Percentiles rank a stretch among this genome's conserved stretches.
Evolutionary conservation across 495 filamentous ascomycete genomes (phyloP).

Genomic region (Gamarada debralockiae): DNA sequence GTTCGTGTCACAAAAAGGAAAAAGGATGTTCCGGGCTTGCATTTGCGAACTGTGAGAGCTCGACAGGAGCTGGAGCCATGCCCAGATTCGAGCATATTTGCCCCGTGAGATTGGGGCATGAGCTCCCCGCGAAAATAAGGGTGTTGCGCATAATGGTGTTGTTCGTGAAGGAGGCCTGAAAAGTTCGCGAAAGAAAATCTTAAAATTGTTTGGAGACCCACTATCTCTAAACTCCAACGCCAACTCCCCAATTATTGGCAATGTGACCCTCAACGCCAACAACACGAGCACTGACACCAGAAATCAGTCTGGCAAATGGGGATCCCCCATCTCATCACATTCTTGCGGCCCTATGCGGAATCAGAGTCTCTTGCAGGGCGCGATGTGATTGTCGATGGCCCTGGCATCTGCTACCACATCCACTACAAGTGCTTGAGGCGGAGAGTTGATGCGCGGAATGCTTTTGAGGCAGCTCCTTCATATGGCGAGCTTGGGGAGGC

Average conservation of each 20-base stretch:
- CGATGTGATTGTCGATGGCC: constrained; percentile 68
- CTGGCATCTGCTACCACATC: constrained; percentile 63
- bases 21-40: constrained; percentile 21
- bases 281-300: not conserved
- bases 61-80: constrained; percentile 52
- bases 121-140: constrained; percentile 53
- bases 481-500: constrained; percentile 58
- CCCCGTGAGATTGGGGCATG: constrained; percentile 50
- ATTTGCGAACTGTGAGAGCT: constrained; percentile 59
- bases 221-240: not conserved
- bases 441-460: constrained; percentile 30
- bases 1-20: constrained; percentile 6
- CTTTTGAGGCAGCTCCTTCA: constrained; percentile 50
- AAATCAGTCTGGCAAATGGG: constrained; percentile 59
- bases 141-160: constrained; percentile 47
- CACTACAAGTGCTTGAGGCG: constrained; percentile 48
- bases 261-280: not conserved
- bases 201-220: not conserved
- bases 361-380: constrained; percentile 37
- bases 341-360: constrained; percentile 55
- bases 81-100: constrained; percentile 58
- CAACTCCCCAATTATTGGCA: not conserved
- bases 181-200: constrained; percentile 1
- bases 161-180: constrained; percentile 1
- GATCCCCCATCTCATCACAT: constrained; percentile 57